These are phyloP conservation scores for Podosphaera fusca DNA, from an alignment of 2,329 filamentous ascomycete species.

Conservation along the genomic window DNA sequence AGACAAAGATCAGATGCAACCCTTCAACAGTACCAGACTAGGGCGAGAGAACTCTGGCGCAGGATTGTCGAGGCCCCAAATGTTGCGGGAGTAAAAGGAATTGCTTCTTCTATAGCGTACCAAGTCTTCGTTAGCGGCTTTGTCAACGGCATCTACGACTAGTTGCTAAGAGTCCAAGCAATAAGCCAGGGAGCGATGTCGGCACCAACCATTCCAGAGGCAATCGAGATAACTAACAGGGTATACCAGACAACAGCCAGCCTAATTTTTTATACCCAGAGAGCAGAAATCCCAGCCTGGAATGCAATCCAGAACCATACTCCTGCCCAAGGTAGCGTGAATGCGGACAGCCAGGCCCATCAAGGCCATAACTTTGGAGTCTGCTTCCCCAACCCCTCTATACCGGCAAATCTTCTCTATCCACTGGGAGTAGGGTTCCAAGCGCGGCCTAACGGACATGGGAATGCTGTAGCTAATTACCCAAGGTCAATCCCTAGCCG, in stretches of 20 bases:
- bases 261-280: neutral
- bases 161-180: neutral
- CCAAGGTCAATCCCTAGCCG: neutral
- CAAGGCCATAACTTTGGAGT: neutral
- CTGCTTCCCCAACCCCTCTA: neutral
- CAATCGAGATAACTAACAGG: neutral
- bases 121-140: neutral
- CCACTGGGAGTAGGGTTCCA: neutral
- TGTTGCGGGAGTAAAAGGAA: too few species aligned
- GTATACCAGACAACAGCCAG: neutral
- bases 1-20: too few species aligned
- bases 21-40: too few species aligned
- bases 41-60: too few species aligned
- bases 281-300: neutral
- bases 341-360: neutral
- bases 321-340: neutral
- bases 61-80: too few species aligned
- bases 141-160: neutral
- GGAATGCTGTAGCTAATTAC: neutral
- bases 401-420: neutral
- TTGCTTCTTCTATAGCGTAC: neutral
- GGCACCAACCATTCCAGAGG: neutral
- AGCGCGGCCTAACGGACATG: neutral
- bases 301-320: neutral
- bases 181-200: neutral